Conservation (phyloP, 2,329 filamentous ascomycete species). For the Aquanectria penicillioides region DNA sequence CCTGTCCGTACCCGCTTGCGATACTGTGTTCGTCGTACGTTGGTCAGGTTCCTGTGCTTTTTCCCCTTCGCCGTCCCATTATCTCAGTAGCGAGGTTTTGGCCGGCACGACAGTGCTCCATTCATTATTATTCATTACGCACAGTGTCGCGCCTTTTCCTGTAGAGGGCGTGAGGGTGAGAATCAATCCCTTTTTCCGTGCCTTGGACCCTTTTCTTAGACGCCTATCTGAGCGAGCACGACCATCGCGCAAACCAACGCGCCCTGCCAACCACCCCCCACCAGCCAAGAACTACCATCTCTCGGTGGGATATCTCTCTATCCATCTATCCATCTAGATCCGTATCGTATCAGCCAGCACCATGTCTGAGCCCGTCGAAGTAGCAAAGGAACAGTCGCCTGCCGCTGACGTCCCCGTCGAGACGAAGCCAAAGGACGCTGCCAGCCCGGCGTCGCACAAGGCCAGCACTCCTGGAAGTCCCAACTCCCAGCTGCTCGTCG, state of each 20-base stretch:
- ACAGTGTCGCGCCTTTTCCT: neutral
- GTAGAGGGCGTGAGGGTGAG: neutral
- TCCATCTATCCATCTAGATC: too few species aligned
- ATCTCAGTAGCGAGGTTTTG: conserved; percentile 17
- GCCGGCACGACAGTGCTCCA: neutral
- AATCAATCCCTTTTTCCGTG: neutral
- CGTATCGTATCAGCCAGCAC: neutral
- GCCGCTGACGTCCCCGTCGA: too few species aligned
- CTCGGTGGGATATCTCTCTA: too few species aligned
- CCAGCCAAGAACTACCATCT: neutral
- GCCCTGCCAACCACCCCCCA: neutral
- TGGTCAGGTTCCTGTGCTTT: neutral
- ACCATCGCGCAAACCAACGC: neutral
- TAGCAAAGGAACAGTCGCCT: neutral
- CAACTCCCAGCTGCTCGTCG: conserved; percentile 20
- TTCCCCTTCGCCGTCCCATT: neutral
- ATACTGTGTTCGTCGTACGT: conserved; percentile 1
- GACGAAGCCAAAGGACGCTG: conserved; percentile 1
- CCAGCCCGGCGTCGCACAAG: conserved; percentile 8
- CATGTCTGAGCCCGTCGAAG: neutral
- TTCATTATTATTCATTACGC: neutral
- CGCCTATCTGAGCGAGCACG: too few species aligned
- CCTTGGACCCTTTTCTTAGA: too few species aligned
- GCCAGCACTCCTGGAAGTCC: neutral
- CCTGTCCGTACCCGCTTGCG: neutral